phyloP scores from a whole-genome alignment of 768 basidiomycete species.

The Phylloporus scabripes region DNA sequence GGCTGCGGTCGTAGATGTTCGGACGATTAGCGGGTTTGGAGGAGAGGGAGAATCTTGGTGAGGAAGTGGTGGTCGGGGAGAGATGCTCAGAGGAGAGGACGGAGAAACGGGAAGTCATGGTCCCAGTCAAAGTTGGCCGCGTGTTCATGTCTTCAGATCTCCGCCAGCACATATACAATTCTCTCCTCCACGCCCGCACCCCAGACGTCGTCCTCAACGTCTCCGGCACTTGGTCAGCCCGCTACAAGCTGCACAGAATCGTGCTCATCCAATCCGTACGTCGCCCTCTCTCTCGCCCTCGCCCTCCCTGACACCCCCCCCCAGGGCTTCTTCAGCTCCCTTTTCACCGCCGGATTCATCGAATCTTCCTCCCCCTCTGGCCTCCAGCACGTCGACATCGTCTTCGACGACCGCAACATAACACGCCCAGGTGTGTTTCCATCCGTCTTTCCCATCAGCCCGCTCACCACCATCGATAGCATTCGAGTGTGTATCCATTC shows the following conservation, averaged over 20 bases:
- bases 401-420: constrained; percentile 83
- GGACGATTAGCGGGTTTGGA: constrained; percentile 45
- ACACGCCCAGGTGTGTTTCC: constrained; percentile 67
- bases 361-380: constrained; percentile 43
- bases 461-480: constrained; percentile 40
- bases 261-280: constrained; percentile 84
- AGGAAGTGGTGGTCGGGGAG: constrained; percentile 49
- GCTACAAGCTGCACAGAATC: constrained; percentile 78
- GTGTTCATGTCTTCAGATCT: constrained; percentile 38
- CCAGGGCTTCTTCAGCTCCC: constrained; percentile 81
- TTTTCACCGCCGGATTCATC: constrained; percentile 77
- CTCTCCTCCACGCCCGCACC: constrained; percentile 66
- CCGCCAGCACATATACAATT: constrained; percentile 70
- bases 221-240: constrained; percentile 59
- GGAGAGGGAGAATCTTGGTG: constrained; percentile 67
- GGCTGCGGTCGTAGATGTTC: constrained; percentile 82
- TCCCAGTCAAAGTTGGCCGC: not conserved
- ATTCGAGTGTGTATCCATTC: constrained; percentile 69
- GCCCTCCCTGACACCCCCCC: constrained; percentile 5
- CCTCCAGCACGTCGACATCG: constrained; percentile 57
- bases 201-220: constrained; percentile 76
- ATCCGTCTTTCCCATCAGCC: not conserved
- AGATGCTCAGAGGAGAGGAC: constrained; percentile 50
- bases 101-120: constrained; percentile 64
- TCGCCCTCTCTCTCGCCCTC: constrained; percentile 9